Conservation (phyloP, 306 rosid species). For the Clitoria ternatea region DNA sequence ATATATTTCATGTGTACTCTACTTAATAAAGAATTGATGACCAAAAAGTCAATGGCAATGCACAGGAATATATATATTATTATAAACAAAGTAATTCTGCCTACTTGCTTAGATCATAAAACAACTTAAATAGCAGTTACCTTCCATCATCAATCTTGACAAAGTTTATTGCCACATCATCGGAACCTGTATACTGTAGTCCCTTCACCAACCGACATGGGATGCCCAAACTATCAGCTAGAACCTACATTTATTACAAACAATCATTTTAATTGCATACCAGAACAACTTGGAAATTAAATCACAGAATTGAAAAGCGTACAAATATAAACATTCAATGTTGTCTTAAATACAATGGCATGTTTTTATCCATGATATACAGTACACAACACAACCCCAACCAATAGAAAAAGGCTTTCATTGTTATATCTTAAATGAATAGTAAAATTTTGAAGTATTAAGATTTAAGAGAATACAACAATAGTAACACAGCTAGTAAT, state of each 20-base stretch:
- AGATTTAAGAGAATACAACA: background rate
- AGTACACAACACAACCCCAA: background rate
- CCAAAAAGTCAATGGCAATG: constrained; percentile 14
- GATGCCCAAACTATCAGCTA: constrained; percentile 84
- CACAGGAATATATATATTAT: constrained; percentile 5
- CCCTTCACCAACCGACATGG: constrained; percentile 95
- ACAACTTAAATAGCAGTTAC: constrained; percentile 41
- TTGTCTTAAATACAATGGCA: background rate
- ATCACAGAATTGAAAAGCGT: background rate
- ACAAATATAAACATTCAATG: constrained; percentile 1
- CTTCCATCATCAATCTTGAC: constrained; percentile 86
- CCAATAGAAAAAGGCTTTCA: background rate
- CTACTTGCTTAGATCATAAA: constrained; percentile 15
- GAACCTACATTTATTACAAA: constrained; percentile 46
- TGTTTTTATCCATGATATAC: background rate
- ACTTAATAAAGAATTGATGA: background rate
- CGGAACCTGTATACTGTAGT: constrained; percentile 75
- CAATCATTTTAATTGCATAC: background rate
- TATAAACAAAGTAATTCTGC: constrained; percentile 9
- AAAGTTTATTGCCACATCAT: constrained; percentile 81
- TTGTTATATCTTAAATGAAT: constrained; percentile 6
- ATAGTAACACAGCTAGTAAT: constrained; percentile 5
- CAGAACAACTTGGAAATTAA: background rate
- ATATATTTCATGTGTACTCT: background rate
- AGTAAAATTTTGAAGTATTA: background rate